A percentile compares a stretch with the other conserved stretches of the same genome.
Evolutionary conservation across 2,329 filamentous ascomycete species (phyloP).

Genomic region (Thelonectria discophora): DNA sequence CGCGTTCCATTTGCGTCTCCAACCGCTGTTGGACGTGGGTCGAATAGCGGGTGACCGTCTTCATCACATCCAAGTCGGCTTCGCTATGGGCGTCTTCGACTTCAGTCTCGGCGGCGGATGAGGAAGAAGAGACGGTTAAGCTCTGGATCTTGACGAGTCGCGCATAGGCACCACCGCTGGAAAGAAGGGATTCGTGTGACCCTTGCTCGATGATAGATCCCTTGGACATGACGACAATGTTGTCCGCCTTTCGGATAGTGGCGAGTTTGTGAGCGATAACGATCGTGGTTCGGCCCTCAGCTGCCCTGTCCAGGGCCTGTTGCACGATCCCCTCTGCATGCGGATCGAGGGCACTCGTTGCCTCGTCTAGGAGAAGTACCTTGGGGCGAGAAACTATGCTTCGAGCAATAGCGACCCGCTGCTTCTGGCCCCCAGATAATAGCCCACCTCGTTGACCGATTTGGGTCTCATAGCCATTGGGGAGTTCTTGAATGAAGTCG

Average conservation of each 20-base stretch:
- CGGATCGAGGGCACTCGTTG: slow-evolving; percentile 64
- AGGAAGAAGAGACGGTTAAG: slow-evolving; percentile 41
- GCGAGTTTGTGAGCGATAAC: slow-evolving; percentile 69
- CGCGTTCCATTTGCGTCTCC: slow-evolving; percentile 48
- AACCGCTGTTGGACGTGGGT: slow-evolving; percentile 44
- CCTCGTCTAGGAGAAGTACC: slow-evolving; percentile 72
- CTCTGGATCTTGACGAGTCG: slow-evolving; percentile 57
- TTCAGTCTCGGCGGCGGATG: slow-evolving; percentile 35
- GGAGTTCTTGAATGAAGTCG: slow-evolving; percentile 59
- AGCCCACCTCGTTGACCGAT: slow-evolving; percentile 71
- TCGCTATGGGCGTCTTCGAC: slow-evolving; percentile 36
- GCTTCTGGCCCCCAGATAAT: slow-evolving; percentile 72
- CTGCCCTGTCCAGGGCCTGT: slow-evolving; percentile 61
- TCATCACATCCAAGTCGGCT: slow-evolving; percentile 33
- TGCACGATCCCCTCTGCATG: slow-evolving; percentile 60
- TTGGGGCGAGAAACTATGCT: slow-evolving; percentile 68
- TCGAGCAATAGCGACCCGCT: slow-evolving; percentile 71
- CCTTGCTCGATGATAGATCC: slow-evolving; percentile 43
- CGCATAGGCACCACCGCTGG: slow-evolving; percentile 58
- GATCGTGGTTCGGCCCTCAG: slow-evolving; percentile 67
- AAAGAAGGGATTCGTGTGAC: slow-evolving; percentile 60
- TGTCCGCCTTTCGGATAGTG: slow-evolving; percentile 45
- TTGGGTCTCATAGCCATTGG: slow-evolving; percentile 59
- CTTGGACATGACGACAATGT: slow-evolving; percentile 44
- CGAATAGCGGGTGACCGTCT: slow-evolving; percentile 45